These are phyloP conservation scores for Antrodiella citrinella DNA, from an alignment of 768 basidiomycete genomes.

Conservation along the genomic window DNA sequence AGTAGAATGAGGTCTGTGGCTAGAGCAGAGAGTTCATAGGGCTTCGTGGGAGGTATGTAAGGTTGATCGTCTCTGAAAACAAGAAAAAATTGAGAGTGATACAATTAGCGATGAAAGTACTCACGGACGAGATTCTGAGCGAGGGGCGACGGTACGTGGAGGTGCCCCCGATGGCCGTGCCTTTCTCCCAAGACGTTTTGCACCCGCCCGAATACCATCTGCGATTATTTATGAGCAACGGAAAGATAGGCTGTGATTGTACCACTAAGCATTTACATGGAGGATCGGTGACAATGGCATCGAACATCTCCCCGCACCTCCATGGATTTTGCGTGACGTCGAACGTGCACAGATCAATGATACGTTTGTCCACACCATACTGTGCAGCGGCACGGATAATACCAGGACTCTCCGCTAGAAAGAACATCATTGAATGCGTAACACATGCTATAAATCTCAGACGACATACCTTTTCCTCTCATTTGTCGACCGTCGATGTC, in stretches of 20 bases:
- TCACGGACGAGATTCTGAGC: constrained; percentile 24
- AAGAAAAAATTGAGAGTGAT: background rate
- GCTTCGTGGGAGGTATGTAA: constrained; percentile 84
- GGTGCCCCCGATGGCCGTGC: constrained; percentile 15
- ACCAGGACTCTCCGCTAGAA: constrained; percentile 45
- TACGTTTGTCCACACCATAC: constrained; percentile 65
- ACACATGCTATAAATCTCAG: background rate
- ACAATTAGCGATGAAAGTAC: no score
- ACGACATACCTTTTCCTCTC: constrained; percentile 72
- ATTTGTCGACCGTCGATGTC: constrained; percentile 98
- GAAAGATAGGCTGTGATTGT: no score
- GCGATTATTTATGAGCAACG: background rate
- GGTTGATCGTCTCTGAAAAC: constrained; percentile 46
- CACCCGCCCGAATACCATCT: constrained; percentile 88
- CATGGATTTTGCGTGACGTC: constrained; percentile 89
- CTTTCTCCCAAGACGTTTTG: constrained; percentile 72
- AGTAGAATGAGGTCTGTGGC: constrained; percentile 74
- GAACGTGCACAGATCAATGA: constrained; percentile 85
- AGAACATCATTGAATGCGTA: constrained; percentile 1
- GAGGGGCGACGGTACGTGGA: background rate
- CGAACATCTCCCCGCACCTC: constrained; percentile 84
- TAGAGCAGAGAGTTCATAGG: constrained; percentile 86
- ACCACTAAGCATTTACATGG: constrained; percentile 54
- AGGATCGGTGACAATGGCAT: constrained; percentile 92
- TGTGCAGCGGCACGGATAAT: constrained; percentile 75